These are phyloP conservation scores for Phytophthora parvispora DNA, from an alignment of 352 stramenopile species.

Conservation along the genomic window DNA sequence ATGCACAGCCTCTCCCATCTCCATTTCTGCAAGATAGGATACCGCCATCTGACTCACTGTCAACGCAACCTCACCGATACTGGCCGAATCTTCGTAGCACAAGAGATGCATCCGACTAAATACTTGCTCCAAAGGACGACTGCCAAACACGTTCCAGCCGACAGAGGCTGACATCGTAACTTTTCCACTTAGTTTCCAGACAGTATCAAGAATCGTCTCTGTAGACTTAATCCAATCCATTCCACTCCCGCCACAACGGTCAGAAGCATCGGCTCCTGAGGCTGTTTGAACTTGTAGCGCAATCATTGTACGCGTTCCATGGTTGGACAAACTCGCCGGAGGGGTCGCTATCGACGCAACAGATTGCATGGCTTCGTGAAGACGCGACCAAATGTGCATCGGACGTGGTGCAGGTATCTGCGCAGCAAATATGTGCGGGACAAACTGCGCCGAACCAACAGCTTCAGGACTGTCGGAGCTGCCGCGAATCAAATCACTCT, in stretches of 20 bases:
- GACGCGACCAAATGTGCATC: constrained; percentile 52
- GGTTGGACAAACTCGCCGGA: constrained; percentile 17
- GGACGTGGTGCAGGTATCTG: constrained; percentile 45
- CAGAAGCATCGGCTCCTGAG: constrained; percentile 16
- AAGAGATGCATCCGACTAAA: constrained; percentile 62
- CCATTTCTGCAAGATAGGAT: constrained; percentile 20
- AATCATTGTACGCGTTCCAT: constrained; percentile 27
- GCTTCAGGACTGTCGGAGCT: constrained; percentile 18
- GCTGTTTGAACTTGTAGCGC: constrained; percentile 37
- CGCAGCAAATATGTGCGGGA: constrained; percentile 44
- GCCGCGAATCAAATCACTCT: constrained; percentile 57
- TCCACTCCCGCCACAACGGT: constrained; percentile 26
- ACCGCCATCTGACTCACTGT: constrained; percentile 64
- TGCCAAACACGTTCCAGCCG: constrained; percentile 64
- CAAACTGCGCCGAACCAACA: constrained; percentile 18
- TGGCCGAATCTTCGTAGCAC: constrained; percentile 68
- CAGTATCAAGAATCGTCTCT: constrained; percentile 61
- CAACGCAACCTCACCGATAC: constrained; percentile 54
- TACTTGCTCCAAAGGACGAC: constrained; percentile 51
- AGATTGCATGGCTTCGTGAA: constrained; percentile 42
- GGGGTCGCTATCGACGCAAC: constrained; percentile 37
- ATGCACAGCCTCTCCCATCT: constrained; percentile 34
- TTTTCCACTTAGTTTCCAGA: constrained; percentile 80
- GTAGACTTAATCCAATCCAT: constrained; percentile 69
- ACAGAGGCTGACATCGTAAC: constrained; percentile 50